Evolutionary conservation across 2,329 filamentous ascomycete species (phyloP), one percentile per base, ranked within the genome.

Genomic region (Penicillium sp.): DNA sequence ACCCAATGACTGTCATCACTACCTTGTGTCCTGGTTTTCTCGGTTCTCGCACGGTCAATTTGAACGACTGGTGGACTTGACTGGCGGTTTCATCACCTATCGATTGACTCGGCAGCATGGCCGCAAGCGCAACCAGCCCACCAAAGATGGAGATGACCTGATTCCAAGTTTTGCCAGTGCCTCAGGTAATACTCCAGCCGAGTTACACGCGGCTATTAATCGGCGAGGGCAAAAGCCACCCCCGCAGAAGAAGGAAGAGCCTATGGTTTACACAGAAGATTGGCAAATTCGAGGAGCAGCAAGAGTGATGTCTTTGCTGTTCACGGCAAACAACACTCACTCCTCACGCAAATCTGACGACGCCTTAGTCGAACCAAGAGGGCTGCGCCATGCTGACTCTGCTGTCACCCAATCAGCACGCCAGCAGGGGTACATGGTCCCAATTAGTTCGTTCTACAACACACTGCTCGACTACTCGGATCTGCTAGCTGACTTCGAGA

Each of bases 271-370:
- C 67, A 79, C 81, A 18, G 89, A 93, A 53, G 92, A 96, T 66
- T 96, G 92, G 92, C 91, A 96, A 70, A 84, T 95, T 51, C 88
- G 85, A 68, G 89, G 89, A 10, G 88, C 88, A 7, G 86, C 90
- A 3, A 85, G 87, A 60, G 84, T 95, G 2, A 86, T 96, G 79
- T 85, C 88, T 9, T 71, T 96, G 21, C 70, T 96, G 1, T 95
- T 95, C 65, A 82, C 86, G 2, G 91, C 91, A 24, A 96, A 96
- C 71, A 88, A 86, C 54, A 79, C 72, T 36, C 69, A 70, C 46
- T 53, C 71, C 26, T 57, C 68, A 34, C 74, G 74, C 52, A 75
- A 70, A 61, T 67, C 69, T 23, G 73, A 77, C 47, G 63, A 59
- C 31, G 39, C 55, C 9, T 49, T 53, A 10, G 54, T 61, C 36